A percentile compares a stretch with the other conserved stretches of the same genome.
Evolutionary conservation across 2,329 filamentous ascomycete species (phyloP).

Genomic region (Cladorrhinum sp.): DNA sequence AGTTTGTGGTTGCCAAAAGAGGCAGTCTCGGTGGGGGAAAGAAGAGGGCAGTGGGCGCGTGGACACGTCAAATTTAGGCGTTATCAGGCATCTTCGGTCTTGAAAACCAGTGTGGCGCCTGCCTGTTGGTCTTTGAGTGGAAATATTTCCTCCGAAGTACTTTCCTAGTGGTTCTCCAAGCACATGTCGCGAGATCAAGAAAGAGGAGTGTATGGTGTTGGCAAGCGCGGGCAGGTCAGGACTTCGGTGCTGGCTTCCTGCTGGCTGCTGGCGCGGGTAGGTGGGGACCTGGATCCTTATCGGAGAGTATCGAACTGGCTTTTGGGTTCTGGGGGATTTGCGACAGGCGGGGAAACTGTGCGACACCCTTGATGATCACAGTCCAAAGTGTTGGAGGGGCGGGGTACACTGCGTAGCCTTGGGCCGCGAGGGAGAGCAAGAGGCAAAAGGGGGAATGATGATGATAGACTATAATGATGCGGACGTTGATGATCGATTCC

Average conservation of each 20-base stretch:
- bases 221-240: slow-evolving; percentile 2
- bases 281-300: neutral
- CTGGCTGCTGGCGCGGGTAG: neutral
- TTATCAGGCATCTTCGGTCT: slow-evolving; percentile 15
- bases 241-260: neutral
- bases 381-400: neutral
- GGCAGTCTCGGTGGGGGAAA: neutral
- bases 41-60: slow-evolving; percentile 10
- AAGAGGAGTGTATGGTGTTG: neutral
- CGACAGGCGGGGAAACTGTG: slow-evolving; percentile 15
- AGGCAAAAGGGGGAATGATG: slow-evolving; percentile 2
- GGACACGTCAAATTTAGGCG: slow-evolving; percentile 17
- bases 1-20: slow-evolving; percentile 5
- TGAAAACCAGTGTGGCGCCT: slow-evolving; percentile 12
- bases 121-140: slow-evolving; percentile 9
- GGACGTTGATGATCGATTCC: slow-evolving; percentile 12
- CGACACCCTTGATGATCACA: slow-evolving; percentile 11
- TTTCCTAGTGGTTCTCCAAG: slow-evolving; percentile 18
- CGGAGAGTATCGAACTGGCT: neutral
- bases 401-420: neutral
- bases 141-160: slow-evolving; percentile 8
- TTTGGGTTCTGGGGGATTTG: slow-evolving; percentile 5
- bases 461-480: no score
- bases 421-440: neutral
- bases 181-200: slow-evolving; percentile 13